phyloP scores from a whole-genome alignment of 768 basidiomycete genomes.

The Leccinum barrowsii region DNA sequence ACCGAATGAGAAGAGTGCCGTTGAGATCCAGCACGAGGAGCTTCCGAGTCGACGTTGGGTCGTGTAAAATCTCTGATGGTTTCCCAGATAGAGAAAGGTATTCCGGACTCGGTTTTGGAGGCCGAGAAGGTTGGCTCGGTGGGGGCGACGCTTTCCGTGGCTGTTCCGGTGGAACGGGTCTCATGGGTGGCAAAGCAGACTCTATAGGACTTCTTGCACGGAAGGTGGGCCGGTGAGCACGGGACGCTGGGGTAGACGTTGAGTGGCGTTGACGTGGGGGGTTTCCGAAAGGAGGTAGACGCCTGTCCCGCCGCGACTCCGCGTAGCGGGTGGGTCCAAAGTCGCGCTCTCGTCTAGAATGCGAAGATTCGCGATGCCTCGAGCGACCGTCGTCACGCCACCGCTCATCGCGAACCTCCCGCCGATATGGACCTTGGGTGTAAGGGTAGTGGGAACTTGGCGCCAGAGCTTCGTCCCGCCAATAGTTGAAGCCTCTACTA shows the following conservation, averaged over 20 bases:
- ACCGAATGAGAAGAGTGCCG: conserved; percentile 66
- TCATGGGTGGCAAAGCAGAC: background rate
- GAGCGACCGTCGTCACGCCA: conserved; percentile 11
- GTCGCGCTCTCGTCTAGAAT: conserved; percentile 6
- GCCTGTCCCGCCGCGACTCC: conserved; percentile 6
- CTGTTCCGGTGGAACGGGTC: background rate
- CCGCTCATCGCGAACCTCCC: conserved; percentile 8
- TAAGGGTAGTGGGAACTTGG: conserved; percentile 2
- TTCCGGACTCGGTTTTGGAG: conserved; percentile 28
- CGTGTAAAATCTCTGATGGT: conserved; percentile 25
- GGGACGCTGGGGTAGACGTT: conserved; percentile 6
- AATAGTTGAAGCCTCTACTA: conserved; percentile 20
- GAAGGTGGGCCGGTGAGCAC: conserved; percentile 2
- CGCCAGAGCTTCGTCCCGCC: conserved; percentile 15
- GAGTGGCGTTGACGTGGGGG: conserved; percentile 12
- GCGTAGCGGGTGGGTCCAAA: conserved; percentile 5
- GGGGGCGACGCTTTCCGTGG: conserved; percentile 5
- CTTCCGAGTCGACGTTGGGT: conserved; percentile 43
- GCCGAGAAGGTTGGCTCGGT: background rate
- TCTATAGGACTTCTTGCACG: conserved; percentile 11
- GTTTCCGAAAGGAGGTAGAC: background rate
- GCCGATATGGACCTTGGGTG: conserved; percentile 1
- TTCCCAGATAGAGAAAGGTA: conserved; percentile 35
- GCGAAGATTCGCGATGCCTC: conserved; percentile 7
- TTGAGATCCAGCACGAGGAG: conserved; percentile 67